Percentiles rank a stretch among this genome's conserved stretches.
phyloP scores from a whole-genome alignment of 169 alveolate genomes.

The Eimeria sp. region DNA sequence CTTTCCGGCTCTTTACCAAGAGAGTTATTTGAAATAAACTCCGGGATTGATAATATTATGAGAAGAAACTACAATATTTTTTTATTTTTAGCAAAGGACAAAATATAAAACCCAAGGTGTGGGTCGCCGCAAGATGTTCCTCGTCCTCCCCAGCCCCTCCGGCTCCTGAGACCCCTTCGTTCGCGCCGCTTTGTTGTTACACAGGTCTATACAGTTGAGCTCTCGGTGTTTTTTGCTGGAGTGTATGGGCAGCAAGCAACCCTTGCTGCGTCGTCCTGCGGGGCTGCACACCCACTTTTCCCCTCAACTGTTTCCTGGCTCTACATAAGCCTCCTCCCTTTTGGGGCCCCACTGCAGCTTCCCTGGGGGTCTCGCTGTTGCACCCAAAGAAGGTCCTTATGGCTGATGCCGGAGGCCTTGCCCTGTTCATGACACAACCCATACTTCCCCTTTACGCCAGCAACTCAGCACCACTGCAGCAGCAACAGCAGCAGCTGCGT shows the following conservation, averaged over 20 bases:
- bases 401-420: neutral
- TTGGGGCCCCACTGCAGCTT: constrained; percentile 15
- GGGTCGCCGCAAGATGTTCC: constrained; percentile 9
- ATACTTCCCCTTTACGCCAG: neutral
- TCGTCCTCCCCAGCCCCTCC: constrained; percentile 68
- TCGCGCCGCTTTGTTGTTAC: neutral
- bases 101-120: neutral
- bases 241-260: constrained; percentile 33
- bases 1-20: neutral
- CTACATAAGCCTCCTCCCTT: neutral
- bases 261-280: neutral
- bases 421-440: neutral
- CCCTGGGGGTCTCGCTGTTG: neutral
- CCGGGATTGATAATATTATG: neutral
- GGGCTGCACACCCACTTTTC: neutral
- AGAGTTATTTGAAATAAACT: neutral
- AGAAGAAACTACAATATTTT: neutral
- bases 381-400: neutral
- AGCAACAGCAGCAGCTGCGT: neutral
- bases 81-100: neutral
- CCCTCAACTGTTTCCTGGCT: constrained; percentile 3
- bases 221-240: constrained; percentile 33
- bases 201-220: neutral
- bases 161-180: neutral
- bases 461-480: neutral